Conservation (phyloP, 371 early-diverging fungal species). For the Circinella minor region DNA sequence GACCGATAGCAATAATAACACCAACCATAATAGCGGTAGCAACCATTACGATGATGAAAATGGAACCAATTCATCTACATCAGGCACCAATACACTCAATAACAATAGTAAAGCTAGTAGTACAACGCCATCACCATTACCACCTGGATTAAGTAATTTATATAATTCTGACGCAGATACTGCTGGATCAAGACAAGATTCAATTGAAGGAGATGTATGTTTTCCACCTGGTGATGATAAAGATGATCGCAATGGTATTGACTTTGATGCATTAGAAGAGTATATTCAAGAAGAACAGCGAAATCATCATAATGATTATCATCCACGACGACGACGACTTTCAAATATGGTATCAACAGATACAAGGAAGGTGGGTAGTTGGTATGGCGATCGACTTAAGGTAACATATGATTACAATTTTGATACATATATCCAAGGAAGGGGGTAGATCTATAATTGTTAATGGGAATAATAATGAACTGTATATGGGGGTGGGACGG, state of each 20-base stretch:
- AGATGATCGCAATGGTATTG: constrained; percentile 38
- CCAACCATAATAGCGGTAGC: not conserved
- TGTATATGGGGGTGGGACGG: too few relatives aligned
- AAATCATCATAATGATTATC: constrained; percentile 1
- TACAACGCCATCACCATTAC: constrained; percentile 10
- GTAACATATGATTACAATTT: constrained; percentile 7
- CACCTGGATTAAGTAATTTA: not conserved
- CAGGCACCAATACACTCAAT: constrained; percentile 8
- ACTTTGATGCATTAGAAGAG: constrained; percentile 35
- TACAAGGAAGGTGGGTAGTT: constrained; percentile 17
- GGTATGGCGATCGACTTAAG: constrained; percentile 27
- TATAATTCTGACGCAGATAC: constrained; percentile 31
- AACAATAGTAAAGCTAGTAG: constrained; percentile 5
- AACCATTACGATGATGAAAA: constrained; percentile 1
- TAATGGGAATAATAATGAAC: too few relatives aligned
- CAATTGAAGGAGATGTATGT: constrained; percentile 50
- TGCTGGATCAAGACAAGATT: constrained; percentile 24
- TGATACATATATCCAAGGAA: too few relatives aligned
- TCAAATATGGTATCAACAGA: constrained; percentile 19
- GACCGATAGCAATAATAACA: constrained; percentile 1
- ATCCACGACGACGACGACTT: constrained; percentile 21
- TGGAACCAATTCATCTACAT: constrained; percentile 7
- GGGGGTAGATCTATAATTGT: too few relatives aligned
- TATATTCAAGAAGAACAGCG: constrained; percentile 22
- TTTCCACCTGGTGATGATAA: constrained; percentile 44